Percentiles rank a stretch among this genome's conserved stretches.
Conservation (phyloP, 352 stramenopile genomes). For the Phytophthora sp. region DNA sequence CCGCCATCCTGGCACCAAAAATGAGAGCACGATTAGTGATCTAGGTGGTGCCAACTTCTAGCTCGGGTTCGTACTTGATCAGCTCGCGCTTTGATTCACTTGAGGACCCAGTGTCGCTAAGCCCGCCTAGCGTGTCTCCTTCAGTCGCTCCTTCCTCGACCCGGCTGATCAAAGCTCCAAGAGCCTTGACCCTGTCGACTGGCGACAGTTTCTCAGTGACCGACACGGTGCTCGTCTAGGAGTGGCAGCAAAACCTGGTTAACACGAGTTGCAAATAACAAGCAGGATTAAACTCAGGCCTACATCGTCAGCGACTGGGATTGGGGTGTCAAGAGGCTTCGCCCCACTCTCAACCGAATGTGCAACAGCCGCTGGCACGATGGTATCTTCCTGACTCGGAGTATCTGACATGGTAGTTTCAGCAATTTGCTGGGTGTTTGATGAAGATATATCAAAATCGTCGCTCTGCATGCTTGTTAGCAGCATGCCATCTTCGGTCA, state of each 20-base stretch:
- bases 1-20: constrained; percentile 64
- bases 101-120: constrained; percentile 34
- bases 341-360: background rate
- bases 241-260: background rate
- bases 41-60: background rate
- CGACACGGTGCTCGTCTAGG: constrained; percentile 14
- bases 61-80: constrained; percentile 41
- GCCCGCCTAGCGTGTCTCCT: constrained; percentile 50
- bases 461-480: constrained; percentile 37
- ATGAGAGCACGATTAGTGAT: constrained; percentile 4
- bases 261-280: background rate
- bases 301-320: constrained; percentile 19
- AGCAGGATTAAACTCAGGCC: background rate
- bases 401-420: constrained; percentile 1
- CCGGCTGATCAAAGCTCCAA: constrained; percentile 56
- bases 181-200: constrained; percentile 59
- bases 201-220: constrained; percentile 51
- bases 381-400: background rate
- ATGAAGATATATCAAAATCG: constrained; percentile 25
- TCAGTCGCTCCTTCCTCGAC: constrained; percentile 69
- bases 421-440: background rate
- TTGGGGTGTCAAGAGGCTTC: background rate
- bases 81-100: constrained; percentile 75
- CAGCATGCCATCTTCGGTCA: constrained; percentile 22
- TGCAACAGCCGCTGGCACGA: background rate